A percentile compares a stretch with the other conserved stretches of the same genome.
phyloP scores from a whole-genome alignment of 2,329 filamentous ascomycete genomes.

The Hirsutella minnesotensis region DNA sequence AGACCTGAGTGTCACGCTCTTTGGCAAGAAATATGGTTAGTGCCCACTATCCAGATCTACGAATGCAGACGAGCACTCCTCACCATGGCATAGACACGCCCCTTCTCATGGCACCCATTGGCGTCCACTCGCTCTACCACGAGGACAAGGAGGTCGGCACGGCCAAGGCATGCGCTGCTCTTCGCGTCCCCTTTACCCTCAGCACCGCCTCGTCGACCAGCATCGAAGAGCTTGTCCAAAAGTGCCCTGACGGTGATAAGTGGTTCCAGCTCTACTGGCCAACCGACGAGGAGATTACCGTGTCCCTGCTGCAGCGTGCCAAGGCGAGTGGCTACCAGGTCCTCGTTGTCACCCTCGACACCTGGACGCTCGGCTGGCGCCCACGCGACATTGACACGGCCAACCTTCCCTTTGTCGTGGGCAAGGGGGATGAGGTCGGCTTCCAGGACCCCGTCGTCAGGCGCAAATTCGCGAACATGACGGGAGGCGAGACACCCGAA shows the following conservation, averaged over 20 bases:
- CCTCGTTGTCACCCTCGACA: slow-evolving; percentile 63
- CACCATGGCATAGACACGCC: slow-evolving; percentile 26
- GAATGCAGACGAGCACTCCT: background rate
- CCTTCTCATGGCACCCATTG: slow-evolving; percentile 54
- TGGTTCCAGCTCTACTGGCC: slow-evolving; percentile 76
- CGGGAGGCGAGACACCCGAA: slow-evolving; percentile 32
- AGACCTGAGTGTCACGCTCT: slow-evolving; percentile 38
- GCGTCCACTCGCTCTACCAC: slow-evolving; percentile 58
- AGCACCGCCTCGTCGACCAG: slow-evolving; percentile 51
- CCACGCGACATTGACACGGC: slow-evolving; percentile 54
- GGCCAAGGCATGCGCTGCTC: slow-evolving; percentile 47
- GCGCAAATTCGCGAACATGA: slow-evolving; percentile 16
- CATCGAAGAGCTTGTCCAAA: slow-evolving; percentile 54
- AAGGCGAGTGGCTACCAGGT: slow-evolving; percentile 50
- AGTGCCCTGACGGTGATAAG: slow-evolving; percentile 42
- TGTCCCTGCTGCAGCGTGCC: slow-evolving; percentile 49
- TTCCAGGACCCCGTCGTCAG: slow-evolving; percentile 56
- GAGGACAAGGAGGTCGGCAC: slow-evolving; percentile 51
- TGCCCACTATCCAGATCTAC: background rate
- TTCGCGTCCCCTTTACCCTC: slow-evolving; percentile 54
- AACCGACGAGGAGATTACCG: slow-evolving; percentile 50
- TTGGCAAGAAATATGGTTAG: slow-evolving; percentile 34
- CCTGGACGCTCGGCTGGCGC: slow-evolving; percentile 56
- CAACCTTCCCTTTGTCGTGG: slow-evolving; percentile 47
- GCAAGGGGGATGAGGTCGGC: slow-evolving; percentile 47